Conservation (phyloP, 805 yeast genomes). For the Scheffersomyces spartinae region DNA sequence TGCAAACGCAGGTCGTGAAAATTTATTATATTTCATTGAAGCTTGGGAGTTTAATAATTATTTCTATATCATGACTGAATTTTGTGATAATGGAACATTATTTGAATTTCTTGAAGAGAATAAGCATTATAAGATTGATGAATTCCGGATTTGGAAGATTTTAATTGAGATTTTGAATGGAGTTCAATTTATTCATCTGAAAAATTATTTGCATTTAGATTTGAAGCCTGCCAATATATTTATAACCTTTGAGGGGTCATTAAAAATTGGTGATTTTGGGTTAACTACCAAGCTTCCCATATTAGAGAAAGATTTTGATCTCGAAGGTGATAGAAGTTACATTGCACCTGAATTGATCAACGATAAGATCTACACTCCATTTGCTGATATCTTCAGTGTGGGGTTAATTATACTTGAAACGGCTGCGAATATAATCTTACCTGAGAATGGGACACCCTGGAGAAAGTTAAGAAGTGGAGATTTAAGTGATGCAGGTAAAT, state of each 20-base stretch:
- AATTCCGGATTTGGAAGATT: constrained; percentile 97
- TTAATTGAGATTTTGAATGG: constrained; percentile 76
- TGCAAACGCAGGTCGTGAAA: constrained; percentile 57
- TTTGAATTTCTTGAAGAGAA: constrained; percentile 70
- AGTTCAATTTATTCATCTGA: constrained; percentile 64
- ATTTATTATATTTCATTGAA: constrained; percentile 67
- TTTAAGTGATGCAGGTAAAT: constrained; percentile 83
- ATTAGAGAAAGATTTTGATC: constrained; percentile 54
- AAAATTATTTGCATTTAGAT: constrained; percentile 73
- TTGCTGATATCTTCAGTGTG: constrained; percentile 91
- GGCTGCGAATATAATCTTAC: constrained; percentile 89
- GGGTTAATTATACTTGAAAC: constrained; percentile 90
- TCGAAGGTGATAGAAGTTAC: constrained; percentile 96
- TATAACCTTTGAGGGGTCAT: constrained; percentile 86
- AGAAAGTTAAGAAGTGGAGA: constrained; percentile 92
- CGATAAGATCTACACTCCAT: constrained; percentile 70
- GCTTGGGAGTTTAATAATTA: constrained; percentile 75
- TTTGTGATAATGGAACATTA: constrained; percentile 87
- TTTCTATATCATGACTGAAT: constrained; percentile 88
- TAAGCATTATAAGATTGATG: constrained; percentile 71
- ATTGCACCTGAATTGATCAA: constrained; percentile 94
- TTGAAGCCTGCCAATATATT: constrained; percentile 92
- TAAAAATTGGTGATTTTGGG: constrained; percentile 96
- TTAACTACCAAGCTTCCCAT: constrained; percentile 79
- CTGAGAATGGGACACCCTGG: constrained; percentile 96